Conservation (phyloP, 2,329 filamentous ascomycete species). For the Apiospora rasikravindrae region DNA sequence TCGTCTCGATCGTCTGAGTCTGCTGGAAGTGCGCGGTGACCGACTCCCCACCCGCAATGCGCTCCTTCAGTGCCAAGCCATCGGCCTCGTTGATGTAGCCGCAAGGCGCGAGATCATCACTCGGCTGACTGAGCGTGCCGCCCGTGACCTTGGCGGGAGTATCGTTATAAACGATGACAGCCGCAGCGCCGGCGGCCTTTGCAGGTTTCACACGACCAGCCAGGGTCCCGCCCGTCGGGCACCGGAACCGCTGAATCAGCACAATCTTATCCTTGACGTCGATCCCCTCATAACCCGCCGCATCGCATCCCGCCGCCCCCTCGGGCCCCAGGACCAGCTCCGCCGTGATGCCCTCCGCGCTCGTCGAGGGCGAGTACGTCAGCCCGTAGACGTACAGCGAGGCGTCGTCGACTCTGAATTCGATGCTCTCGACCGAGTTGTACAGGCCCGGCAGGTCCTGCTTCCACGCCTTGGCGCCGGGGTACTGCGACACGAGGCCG, state of each 20-base stretch:
- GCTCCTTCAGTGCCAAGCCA: constrained; percentile 45
- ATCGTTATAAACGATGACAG: constrained; percentile 49
- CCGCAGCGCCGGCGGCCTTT: constrained; percentile 40
- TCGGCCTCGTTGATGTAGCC: constrained; percentile 50
- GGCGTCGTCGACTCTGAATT: constrained; percentile 39
- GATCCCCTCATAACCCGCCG: constrained; percentile 39
- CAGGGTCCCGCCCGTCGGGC: constrained; percentile 47
- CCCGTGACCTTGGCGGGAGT: constrained; percentile 42
- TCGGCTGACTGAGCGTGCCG: constrained; percentile 44
- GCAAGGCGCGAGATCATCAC: constrained; percentile 41
- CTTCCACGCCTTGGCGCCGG: constrained; percentile 46
- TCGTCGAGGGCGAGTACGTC: constrained; percentile 54
- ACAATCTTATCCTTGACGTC: constrained; percentile 48
- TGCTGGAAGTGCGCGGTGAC: constrained; percentile 48
- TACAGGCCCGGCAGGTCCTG: constrained; percentile 55
- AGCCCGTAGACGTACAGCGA: constrained; percentile 47
- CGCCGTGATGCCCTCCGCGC: constrained; percentile 47
- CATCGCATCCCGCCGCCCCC: constrained; percentile 45
- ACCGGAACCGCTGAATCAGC: constrained; percentile 45
- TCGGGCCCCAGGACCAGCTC: constrained; percentile 45
- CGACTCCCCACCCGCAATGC: constrained; percentile 45
- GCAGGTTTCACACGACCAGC: constrained; percentile 46
- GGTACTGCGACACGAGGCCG: constrained; percentile 48
- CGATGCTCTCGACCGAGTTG: constrained; percentile 45
- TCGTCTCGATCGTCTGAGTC: constrained; percentile 41